Evolutionary conservation across 306 rosid genomes (phyloP), one percentile per base, ranked within the genome.

Genomic region (Gleditsia sinensis): DNA sequence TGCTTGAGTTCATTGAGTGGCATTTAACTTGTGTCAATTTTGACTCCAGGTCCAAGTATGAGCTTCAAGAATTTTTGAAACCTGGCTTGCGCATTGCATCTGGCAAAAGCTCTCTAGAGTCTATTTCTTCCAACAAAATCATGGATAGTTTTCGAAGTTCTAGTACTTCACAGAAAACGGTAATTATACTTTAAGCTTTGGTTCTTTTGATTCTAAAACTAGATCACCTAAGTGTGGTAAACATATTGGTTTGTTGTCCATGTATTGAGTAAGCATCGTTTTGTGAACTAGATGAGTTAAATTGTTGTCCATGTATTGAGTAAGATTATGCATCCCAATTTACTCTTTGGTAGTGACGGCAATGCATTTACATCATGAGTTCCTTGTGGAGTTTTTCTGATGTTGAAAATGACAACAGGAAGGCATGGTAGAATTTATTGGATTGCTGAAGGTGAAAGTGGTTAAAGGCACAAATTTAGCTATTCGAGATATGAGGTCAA

Each of bases 371-470:
- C 23, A 34, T 80, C 28, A 36, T 61, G 45, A 72, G 57, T 67
- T 72, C 62, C 49, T 83, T 62, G 36, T 62, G 36, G 16, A 73
- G 4, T 70, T 72, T 76, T 78, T 80, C 85, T 86, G 83, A 76
- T 70, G 70, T 82, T 81, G 67, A 68, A 77, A 55, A 71, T 79
- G 70, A 68, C 75, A 28, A 62, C 97, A 95, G 99, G 86, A 90
- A 75, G 99, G 96, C 74, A 85, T 95, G 99, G 88, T 90, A 21
- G 98, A 95, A 76, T 92, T 88, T 80, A 86, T 92, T 76, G 99
- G 99, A 81, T 46, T 88, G 83, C 84, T 95, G 88, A 95, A 92
- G 87, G 93, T 90, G 74, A 95, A 90, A 83, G 96, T 95, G 81
- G 62, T 88, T 42, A 88, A 80, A 83, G 99, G 99, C 76, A 87